Percentiles rank a stretch among this genome's conserved stretches.
Conservation (phyloP, 805 yeast species). For the Saccharomycopsis schoenii region DNA sequence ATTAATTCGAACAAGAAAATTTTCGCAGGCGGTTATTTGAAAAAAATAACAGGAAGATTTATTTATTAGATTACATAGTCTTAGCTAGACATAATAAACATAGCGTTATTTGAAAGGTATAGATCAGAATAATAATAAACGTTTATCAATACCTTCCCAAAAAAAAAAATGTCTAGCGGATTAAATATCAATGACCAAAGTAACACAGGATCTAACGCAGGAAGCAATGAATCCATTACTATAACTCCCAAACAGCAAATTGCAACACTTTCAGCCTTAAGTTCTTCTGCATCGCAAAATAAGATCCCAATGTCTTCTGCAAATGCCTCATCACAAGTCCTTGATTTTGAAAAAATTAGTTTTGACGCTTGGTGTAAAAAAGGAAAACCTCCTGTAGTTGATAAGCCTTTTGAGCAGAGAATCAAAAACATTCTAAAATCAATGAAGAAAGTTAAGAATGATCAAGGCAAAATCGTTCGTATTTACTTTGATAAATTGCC, state of each 20-base stretch:
- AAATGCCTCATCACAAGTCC: neutral
- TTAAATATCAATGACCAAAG: neutral
- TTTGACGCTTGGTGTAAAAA: constrained; percentile 43
- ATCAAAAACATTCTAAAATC: constrained; percentile 79
- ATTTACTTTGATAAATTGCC: constrained; percentile 75
- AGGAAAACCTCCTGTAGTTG: constrained; percentile 88
- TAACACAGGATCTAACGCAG: neutral
- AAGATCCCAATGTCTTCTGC: neutral
- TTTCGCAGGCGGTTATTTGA: neutral
- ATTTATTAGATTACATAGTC: neutral
- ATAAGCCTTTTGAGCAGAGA: constrained; percentile 84
- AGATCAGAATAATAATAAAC: neutral
- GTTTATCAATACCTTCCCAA: neutral
- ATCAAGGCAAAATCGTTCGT: constrained; percentile 41
- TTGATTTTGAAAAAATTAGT: constrained; percentile 5
- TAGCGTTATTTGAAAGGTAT: no score
- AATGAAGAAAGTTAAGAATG: constrained; percentile 61
- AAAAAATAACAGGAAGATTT: neutral
- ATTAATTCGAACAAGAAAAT: neutral
- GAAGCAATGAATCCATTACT: neutral
- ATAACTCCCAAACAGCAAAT: neutral
- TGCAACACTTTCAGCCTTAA: neutral
- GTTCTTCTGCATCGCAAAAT: neutral
- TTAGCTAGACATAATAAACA: neutral
- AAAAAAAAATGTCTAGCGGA: neutral